phyloP scores from a whole-genome alignment of 2,329 filamentous ascomycete genomes.

The Fusarium floridanum region DNA sequence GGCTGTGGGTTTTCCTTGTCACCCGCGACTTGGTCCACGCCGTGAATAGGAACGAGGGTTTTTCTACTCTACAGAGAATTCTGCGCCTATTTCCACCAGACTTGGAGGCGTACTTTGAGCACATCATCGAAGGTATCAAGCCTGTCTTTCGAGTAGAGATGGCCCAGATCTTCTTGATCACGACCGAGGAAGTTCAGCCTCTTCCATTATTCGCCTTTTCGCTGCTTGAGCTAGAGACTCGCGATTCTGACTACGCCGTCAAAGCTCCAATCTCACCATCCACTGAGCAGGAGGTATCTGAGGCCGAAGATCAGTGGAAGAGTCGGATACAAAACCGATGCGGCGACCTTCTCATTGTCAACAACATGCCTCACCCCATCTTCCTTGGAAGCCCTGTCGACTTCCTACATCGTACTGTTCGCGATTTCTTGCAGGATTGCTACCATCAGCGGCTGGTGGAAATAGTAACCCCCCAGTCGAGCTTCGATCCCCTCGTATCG shows the following conservation, averaged over 20 bases:
- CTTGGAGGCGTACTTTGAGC: not conserved
- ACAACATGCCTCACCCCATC: conserved; percentile 1
- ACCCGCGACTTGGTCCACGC: not conserved
- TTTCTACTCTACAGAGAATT: not conserved
- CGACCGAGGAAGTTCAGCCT: conserved; percentile 10
- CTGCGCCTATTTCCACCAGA: not conserved
- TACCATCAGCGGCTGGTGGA: not conserved
- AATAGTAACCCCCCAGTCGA: not conserved
- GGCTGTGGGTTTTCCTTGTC: conserved; percentile 15
- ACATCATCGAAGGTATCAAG: not conserved
- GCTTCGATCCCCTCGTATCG: not conserved
- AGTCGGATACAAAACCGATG: conserved; percentile 9
- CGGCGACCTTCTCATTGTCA: conserved; percentile 11
- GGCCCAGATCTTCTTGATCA: conserved; percentile 4
- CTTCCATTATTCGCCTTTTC: conserved; percentile 13
- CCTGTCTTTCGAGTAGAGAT: not conserved
- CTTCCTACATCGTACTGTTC: conserved; percentile 8
- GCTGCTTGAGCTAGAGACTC: not conserved
- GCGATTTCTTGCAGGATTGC: not conserved
- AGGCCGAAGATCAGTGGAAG: not conserved
- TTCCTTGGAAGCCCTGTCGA: conserved; percentile 11
- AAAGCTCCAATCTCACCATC: not conserved
- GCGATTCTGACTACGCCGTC: not conserved
- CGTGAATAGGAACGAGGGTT: not conserved
- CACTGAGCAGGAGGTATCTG: not conserved